Evolutionary conservation across 2,329 filamentous ascomycete genomes (phyloP).

Genomic region (Aspergillus sp.): DNA sequence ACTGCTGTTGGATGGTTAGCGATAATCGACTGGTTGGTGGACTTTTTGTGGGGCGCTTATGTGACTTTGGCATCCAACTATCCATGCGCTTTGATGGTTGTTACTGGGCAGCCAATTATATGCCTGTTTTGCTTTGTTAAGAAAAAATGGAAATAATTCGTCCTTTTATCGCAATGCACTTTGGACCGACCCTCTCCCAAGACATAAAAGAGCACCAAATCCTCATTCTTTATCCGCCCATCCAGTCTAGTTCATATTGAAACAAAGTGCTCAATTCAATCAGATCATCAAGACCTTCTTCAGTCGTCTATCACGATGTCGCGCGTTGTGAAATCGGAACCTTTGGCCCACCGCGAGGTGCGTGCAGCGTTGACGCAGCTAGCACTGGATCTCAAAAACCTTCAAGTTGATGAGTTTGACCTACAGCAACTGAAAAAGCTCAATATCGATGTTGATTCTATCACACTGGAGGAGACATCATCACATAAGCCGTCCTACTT

Average conservation of each 20-base stretch:
- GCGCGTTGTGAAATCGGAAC: constrained; percentile 1
- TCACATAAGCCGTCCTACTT: constrained; percentile 1
- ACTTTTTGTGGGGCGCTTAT: neutral
- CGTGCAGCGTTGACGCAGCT: constrained; percentile 1
- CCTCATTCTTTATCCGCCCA: neutral
- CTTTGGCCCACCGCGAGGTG: constrained; percentile 1
- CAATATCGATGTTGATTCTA: constrained; percentile 1
- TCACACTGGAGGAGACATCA: constrained; percentile 1
- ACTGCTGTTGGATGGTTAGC: neutral
- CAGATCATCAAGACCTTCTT: neutral
- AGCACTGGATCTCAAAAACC: neutral
- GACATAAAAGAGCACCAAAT: neutral
- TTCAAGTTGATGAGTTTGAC: constrained; percentile 3
- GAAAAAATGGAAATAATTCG: neutral
- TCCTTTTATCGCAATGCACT: neutral
- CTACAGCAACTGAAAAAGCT: constrained; percentile 2
- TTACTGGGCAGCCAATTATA: neutral
- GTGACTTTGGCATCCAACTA: neutral
- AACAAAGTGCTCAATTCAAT: neutral
- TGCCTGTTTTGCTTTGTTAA: too few relatives aligned
- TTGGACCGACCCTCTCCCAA: neutral
- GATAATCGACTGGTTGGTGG: neutral
- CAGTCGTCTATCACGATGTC: neutral
- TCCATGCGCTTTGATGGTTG: too few relatives aligned
- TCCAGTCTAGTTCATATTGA: neutral